Evolutionary conservation across 202 grass and related monocot genomes (phyloP).

Genomic region (Zizania palustris): DNA sequence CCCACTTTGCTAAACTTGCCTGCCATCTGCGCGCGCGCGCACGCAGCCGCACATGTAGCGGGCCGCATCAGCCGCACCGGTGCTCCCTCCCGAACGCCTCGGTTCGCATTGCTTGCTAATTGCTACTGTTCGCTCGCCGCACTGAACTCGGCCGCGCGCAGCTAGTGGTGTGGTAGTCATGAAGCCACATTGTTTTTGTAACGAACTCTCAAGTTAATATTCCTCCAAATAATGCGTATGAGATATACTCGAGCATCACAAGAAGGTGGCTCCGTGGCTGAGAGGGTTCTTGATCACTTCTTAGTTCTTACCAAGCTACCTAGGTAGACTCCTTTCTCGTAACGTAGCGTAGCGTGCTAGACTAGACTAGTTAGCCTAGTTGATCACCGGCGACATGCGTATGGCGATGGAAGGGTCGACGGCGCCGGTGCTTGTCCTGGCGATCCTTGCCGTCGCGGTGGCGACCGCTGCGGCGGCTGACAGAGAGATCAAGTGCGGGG

Average conservation of each 20-base stretch:
- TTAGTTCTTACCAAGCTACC: background rate
- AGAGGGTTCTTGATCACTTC: background rate
- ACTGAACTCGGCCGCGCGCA: slow-evolving; percentile 16
- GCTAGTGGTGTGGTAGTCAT: too few species aligned
- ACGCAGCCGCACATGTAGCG: slow-evolving; percentile 34
- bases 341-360: slow-evolving; percentile 20
- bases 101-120: background rate
- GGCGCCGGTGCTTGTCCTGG: slow-evolving; percentile 22
- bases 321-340: slow-evolving; percentile 9
- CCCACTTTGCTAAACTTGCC: background rate
- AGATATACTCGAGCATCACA: slow-evolving; percentile 26
- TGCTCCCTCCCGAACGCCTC: background rate
- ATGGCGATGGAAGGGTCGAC: too few species aligned
- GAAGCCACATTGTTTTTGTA: background rate
- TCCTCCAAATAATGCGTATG: slow-evolving; percentile 26
- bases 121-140: background rate
- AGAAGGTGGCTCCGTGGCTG: slow-evolving; percentile 31
- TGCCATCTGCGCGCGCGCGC: background rate
- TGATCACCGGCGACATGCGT: background rate
- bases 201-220: slow-evolving; percentile 45
- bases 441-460: background rate
- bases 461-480: background rate
- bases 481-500: slow-evolving; percentile 49
- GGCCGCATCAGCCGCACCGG: slow-evolving; percentile 42
- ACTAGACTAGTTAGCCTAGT: background rate